Conservation (phyloP, 768 basidiomycete genomes). For the Clitopilus passeckerianus region DNA sequence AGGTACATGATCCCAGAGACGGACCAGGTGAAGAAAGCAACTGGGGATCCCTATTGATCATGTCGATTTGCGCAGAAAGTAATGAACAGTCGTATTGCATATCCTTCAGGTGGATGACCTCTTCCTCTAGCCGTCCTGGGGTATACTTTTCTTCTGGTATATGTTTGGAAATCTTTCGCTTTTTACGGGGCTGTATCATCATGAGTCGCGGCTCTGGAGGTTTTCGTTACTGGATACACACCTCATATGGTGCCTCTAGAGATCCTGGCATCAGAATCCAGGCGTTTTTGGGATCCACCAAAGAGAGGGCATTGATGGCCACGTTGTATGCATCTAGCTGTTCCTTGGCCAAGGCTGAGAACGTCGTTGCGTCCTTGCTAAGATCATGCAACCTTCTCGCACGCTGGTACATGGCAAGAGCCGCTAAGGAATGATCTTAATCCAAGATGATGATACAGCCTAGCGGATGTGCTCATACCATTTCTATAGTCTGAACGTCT, state of each 20-base stretch:
- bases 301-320: conserved; percentile 82
- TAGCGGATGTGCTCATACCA: conserved; percentile 48
- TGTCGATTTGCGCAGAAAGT: conserved; percentile 71
- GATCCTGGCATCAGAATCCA: conserved; percentile 74
- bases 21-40: conserved; percentile 62
- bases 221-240: conserved; percentile 27
- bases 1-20: conserved; percentile 15
- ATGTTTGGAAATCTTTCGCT: conserved; percentile 63
- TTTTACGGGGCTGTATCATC: conserved; percentile 53
- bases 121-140: conserved; percentile 59
- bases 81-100: conserved; percentile 75
- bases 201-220: conserved; percentile 8
- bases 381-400: conserved; percentile 72
- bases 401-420: conserved; percentile 89
- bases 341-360: conserved; percentile 50
- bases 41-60: conserved; percentile 63
- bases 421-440: conserved; percentile 49
- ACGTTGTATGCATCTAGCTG: conserved; percentile 80
- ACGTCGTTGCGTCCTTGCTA: conserved; percentile 31
- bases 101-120: conserved; percentile 76
- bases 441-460: conserved; percentile 6
- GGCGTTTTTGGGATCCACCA: conserved; percentile 75
- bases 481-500: conserved; percentile 85
- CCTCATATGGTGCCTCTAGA: conserved; percentile 38
- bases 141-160: conserved; percentile 75